Base-by-base conservation (phyloP, 257 asterid genomes). In the Phtheirospermum japonicum region DNA sequence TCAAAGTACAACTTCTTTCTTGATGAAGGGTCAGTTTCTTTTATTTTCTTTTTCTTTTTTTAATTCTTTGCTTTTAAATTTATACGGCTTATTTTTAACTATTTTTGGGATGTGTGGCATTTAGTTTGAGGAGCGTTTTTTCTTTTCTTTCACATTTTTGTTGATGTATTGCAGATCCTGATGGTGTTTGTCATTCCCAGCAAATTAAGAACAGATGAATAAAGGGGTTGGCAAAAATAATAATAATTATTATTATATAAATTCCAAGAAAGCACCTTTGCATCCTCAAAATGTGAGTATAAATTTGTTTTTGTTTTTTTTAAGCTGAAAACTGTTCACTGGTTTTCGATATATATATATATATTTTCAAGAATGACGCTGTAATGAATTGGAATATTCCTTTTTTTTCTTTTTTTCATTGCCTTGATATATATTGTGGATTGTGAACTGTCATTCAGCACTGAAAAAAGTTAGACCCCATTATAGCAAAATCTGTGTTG, bases 221-320 rank as follows among this genome's bases (percentile, higher is more conserved):
- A 69, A 43, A 33, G 65, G 71, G 65, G 50, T 32, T 65, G 66
- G 50, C 26, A 17, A 40, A 0, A 40, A 8, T 52, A 57, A 42
- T 51, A 57, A 49, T 65, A n/a, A n/a, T n/a, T n/a, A n/a, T n/a
- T n/a, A 56, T 55, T 51, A 37, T 63, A 57, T 59, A 51, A 20
- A 55, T 54, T 71, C 83, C 72, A 82, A 71, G 71, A 74, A 82
- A 60, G 57, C 81, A 45, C 61, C 76, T 71, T 67, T 77, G 83
- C 71, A 66, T 70, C 81, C 78, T 58, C 85, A 19, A 59, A 80
- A 83, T 74, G 90, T 85, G 71, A 80, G 81, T 61, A 8, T 7
- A 16, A 14, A 14, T 28, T 28, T 7, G 11, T 8, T 50, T 20
- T 49, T 16, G n/a, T 5, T 46, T 40, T 40, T 12, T 40, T 40